Evolutionary conservation across 2,329 filamentous ascomycete genomes (phyloP).

Genomic region (Fusarium continuum): DNA sequence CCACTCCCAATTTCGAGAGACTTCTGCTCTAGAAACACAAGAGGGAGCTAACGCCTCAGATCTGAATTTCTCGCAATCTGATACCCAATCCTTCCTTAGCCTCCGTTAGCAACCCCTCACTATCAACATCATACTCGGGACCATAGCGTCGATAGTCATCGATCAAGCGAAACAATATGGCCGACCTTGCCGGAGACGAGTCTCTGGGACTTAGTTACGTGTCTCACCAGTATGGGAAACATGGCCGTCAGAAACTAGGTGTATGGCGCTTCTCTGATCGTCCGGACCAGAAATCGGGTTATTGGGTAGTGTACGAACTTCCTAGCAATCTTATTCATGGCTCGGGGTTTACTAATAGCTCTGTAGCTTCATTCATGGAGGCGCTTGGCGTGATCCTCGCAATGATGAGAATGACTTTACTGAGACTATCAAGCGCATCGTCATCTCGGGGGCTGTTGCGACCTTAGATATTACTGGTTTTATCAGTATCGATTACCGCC

Average conservation of each 20-base stretch:
- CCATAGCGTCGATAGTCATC: conserved; percentile 18
- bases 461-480: conserved; percentile 63
- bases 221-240: conserved; percentile 51
- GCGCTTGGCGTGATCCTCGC: conserved; percentile 69
- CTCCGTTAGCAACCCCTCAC: conserved; percentile 1
- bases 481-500: conserved; percentile 70
- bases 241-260: conserved; percentile 57
- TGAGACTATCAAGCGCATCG: conserved; percentile 55
- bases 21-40: background rate
- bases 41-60: conserved; percentile 11
- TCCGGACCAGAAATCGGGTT: conserved; percentile 28
- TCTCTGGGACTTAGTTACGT: conserved; percentile 44
- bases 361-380: conserved; percentile 67
- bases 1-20: background rate
- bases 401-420: conserved; percentile 57
- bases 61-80: conserved; percentile 11
- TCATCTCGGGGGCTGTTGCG: conserved; percentile 42
- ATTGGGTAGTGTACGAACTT: conserved; percentile 51
- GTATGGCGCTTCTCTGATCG: conserved; percentile 52
- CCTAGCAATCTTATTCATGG: background rate
- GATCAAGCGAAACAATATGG: conserved; percentile 29
- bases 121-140: conserved; percentile 1
- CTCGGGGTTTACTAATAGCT: conserved; percentile 13
- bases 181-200: conserved; percentile 27
- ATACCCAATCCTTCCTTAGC: conserved; percentile 7